Base-by-base conservation (phyloP, 495 filamentous ascomycete species). In the Xylaria palmicola region DNA sequence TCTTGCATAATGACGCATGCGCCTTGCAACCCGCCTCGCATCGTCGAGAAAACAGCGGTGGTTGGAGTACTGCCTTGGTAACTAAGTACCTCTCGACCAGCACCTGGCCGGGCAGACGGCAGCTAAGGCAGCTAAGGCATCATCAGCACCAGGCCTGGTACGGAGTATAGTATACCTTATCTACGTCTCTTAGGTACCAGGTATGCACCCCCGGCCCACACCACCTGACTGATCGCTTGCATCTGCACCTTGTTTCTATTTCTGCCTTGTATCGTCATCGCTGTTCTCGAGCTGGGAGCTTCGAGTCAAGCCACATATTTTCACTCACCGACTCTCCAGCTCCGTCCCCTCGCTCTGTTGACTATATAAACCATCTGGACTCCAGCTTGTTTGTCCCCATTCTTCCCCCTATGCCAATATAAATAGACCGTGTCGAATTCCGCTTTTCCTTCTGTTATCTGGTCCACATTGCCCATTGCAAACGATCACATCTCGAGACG, bases 1-100 rank as follows among this genome's bases (percentile, higher is more conserved):
- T 49, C 59, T 54, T 55, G 59, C 59, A 61, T 61, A 55, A 58
- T 58, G 55, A 58, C 55, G 55, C 55, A 58, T 48, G 29, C 55
- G 39, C n/a, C 20, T 9, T 20, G 32, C 55, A 48, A 41, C 26
- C 55, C 41, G 41, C 55, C 44, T 32, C 39, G 24, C 47, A 54
- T 49, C 30, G 19, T 53, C 36, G 17, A 36, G 32, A 36, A 36
- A 13, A 36, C 6, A 48, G 51, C 55, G 37, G 43, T 43, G 56
- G 56, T 59, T 34, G 32, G 56, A 15, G 40, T 19, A 20, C n/a
- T 30, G 34, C 47, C 29, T 9, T 3, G 3, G 15, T 19, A 19
- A 8, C 17, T 20, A 36, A 5, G 15, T 8, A 13, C 41, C 41
- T 24, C 30, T 53, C 34, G 30, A 39, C 17, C 50, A 37, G 27